Base-by-base conservation (phyloP, 148 eudicot genomes). In the Fagopyrum esculentum region DNA sequence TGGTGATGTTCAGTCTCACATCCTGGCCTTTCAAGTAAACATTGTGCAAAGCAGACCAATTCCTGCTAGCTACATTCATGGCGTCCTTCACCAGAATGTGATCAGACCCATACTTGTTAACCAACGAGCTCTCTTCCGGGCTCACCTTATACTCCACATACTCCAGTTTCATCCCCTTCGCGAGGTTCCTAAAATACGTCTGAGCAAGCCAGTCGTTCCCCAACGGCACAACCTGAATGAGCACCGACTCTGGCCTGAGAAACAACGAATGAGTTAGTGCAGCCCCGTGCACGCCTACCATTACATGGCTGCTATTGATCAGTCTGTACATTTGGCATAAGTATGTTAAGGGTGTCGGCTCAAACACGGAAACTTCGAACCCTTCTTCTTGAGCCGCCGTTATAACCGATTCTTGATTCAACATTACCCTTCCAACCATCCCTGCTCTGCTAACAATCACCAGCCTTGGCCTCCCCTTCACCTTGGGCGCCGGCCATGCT, bases 221-320 rank as follows among this genome's bases (percentile, higher is more conserved):
- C 3, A 90, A 49, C 3, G 91, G 94, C 4, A 88, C 88, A 30
- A 90, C 78, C 15, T 90, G 88, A 15, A 84, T 13, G 26, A 90
- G 68, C 22, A 85, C 74, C 9, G 86, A 76, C 45, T 84, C 82
- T 3, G 91, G 87, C 47, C 84, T 75, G 6, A 90, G 86, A 56
- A 85, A 86, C 48, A 90, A 52, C 0, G 81, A 75, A 49, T 90
- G 88, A 1, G 91, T 86, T 7, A 87, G 57, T 9, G 87, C 91
- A 0, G 91, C 94, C 0, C 90, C 91, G 40, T 87, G 87, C 2
- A 88, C 84, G 44, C 91, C 94, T 8, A 87, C 69, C 78, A 87
- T 70, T 3, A 63, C 89, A 48, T 87, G 91, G 72, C 91, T 84
- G 12, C 78, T 78, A 72, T 83, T 85, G 47, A 88, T 71, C 45